phyloP scores from a whole-genome alignment of 176 grass and related monocot genomes.

The Rhynchospora tenuis region DNA sequence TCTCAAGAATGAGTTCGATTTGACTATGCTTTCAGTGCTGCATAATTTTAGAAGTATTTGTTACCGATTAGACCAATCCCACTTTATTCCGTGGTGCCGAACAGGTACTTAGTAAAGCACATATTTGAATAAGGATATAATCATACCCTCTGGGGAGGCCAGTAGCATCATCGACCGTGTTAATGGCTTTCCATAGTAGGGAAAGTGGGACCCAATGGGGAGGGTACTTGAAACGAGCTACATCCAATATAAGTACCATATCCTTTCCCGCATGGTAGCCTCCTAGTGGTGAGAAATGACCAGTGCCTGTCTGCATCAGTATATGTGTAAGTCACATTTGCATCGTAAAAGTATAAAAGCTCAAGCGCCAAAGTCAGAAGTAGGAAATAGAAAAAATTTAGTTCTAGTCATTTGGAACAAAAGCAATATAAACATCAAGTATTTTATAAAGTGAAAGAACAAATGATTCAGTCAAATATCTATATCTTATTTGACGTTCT shows the following conservation, averaged over 20 bases:
- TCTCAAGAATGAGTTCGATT: background rate
- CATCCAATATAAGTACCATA: constrained; percentile 88
- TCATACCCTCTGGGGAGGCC: constrained; percentile 55
- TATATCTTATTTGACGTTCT: background rate
- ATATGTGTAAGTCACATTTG: background rate
- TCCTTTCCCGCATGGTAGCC: constrained; percentile 70
- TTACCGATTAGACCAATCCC: background rate
- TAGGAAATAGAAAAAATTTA: too few relatives aligned
- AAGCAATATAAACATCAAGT: background rate
- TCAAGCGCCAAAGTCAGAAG: background rate
- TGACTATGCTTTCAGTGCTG: background rate
- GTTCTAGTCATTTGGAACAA: background rate
- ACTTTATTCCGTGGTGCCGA: background rate
- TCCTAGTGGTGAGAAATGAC: constrained; percentile 94
- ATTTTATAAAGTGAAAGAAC: background rate
- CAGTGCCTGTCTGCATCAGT: constrained; percentile 59
- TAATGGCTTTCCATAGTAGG: constrained; percentile 92
- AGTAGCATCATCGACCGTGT: constrained; percentile 74
- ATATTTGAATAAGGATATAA: background rate
- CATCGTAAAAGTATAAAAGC: background rate
- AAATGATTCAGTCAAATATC: background rate
- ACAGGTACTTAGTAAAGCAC: too few relatives aligned
- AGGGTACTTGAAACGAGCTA: constrained; percentile 92
- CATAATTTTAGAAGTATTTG: background rate
- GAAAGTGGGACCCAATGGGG: constrained; percentile 83